phyloP scores from a whole-genome alignment of 164 flowering plant species.

The Pachysandra terminalis region DNA sequence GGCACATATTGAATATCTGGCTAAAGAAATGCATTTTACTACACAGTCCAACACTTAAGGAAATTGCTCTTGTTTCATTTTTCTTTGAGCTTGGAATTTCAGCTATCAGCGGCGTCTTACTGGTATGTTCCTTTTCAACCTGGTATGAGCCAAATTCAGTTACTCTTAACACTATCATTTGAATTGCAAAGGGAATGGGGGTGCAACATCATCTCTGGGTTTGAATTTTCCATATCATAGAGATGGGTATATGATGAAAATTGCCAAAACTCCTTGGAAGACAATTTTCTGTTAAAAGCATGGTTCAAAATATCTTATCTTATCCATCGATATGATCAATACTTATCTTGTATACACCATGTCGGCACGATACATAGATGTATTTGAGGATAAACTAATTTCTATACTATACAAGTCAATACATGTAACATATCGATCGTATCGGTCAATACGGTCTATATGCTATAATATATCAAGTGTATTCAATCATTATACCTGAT shows the following conservation, averaged over 20 bases:
- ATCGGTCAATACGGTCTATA: too few relatives aligned
- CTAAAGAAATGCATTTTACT: conserved; percentile 14
- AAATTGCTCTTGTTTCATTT: conserved; percentile 66
- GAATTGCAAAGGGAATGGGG: not conserved
- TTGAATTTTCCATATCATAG: not conserved
- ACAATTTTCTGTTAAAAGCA: too few relatives aligned
- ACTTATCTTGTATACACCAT: too few relatives aligned
- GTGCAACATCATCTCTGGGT: not conserved
- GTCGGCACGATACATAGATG: too few relatives aligned
- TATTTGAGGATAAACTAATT: too few relatives aligned
- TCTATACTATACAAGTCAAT: too few relatives aligned
- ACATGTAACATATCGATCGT: too few relatives aligned
- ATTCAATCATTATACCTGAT: too few relatives aligned
- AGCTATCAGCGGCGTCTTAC: conserved; percentile 67
- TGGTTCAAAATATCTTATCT: too few relatives aligned
- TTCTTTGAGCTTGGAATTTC: conserved; percentile 91
- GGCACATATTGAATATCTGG: too few relatives aligned
- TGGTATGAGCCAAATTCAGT: not conserved
- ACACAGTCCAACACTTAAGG: conserved; percentile 56
- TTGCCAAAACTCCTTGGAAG: not conserved
- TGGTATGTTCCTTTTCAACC: conserved; percentile 38
- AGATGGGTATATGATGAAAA: not conserved
- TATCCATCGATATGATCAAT: too few relatives aligned
- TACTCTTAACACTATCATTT: not conserved
- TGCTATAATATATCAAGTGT: too few relatives aligned